Base-by-base conservation (phyloP, 1,284 basidiomycete genomes). In the Papiliotrema fonsecae region DNA sequence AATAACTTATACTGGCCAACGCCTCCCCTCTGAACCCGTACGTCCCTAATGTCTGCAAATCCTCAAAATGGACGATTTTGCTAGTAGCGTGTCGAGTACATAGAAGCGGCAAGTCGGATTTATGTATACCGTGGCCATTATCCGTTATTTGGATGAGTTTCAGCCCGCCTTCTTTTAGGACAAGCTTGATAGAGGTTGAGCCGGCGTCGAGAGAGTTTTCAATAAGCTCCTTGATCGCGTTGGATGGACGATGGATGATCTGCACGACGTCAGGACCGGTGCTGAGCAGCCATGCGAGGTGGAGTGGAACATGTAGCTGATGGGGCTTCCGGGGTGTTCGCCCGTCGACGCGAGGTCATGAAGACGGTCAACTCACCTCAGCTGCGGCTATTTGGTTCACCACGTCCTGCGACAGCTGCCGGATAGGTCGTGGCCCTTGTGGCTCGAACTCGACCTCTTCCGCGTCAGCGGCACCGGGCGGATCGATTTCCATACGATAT, bases 21-120 rank as follows among this genome's bases (percentile, higher is more conserved):
- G 96, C 96, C 73, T 99, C 96, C 27, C 96, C 96, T 48, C 96
- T 82, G 70, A 99, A 99, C 1, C 96, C 96, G 72, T 97, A 98
- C 0, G 96, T 98, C 3, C 81, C 79, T 41, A 99, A 79, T n/a
- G 77, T 79, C 35, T 84, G 82, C 40, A 99, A 73, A 67, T 99
- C 96, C 10, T 87, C 84, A 65, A 93, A 98, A 0, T 82, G 81
- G 0, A 83, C 79, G 10, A 99, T 77, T 68, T 98, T 98, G 3
- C 91, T 96, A 0, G 96, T 99, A 10, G 96, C 94, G 68, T 97
- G 97, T 11, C 96, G 79, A 69, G 96, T 88, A 42, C 94, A 94
- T 1, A 99, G 79, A 16, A 98, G 85, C 0, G 89, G 84, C 4
- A 99, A 76, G 64, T 98, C 94, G 7, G 72, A 67, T 70, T 80